Conservation (phyloP, 495 filamentous ascomycete species). For the Podospora fimiseda region DNA sequence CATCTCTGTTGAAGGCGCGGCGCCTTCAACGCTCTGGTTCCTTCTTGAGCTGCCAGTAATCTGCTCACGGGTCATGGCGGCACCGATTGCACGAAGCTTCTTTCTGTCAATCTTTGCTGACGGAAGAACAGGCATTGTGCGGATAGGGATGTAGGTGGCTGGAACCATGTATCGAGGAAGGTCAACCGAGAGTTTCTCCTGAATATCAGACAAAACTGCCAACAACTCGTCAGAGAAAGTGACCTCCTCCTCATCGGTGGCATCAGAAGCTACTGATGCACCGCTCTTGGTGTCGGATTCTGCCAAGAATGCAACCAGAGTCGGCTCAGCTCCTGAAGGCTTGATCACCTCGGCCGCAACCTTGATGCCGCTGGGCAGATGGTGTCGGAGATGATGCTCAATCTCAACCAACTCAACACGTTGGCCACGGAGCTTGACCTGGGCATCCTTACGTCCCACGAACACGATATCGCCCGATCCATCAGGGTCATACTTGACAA, state of each 20-base stretch:
- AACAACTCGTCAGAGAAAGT: slow-evolving; percentile 5
- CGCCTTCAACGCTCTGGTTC: background rate
- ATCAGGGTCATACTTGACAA: slow-evolving; percentile 47
- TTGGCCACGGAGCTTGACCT: slow-evolving; percentile 35
- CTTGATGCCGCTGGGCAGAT: slow-evolving; percentile 10
- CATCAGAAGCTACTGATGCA: background rate
- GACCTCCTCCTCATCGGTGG: slow-evolving; percentile 2
- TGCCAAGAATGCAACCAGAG: slow-evolving; percentile 25
- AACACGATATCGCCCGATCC: slow-evolving; percentile 34
- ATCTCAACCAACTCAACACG: slow-evolving; percentile 36
- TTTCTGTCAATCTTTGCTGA: slow-evolving; percentile 49
- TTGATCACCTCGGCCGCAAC: slow-evolving; percentile 36
- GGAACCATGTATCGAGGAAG: slow-evolving; percentile 53
- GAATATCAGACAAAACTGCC: slow-evolving; percentile 2
- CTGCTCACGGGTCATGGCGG: slow-evolving; percentile 14
- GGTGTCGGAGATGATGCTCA: slow-evolving; percentile 20
- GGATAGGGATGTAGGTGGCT: slow-evolving; percentile 29
- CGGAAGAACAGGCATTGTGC: slow-evolving; percentile 32
- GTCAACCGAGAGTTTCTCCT: slow-evolving; percentile 21
- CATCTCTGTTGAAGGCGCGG: background rate
- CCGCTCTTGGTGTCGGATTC: background rate
- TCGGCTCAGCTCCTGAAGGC: slow-evolving; percentile 28
- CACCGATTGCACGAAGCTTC: slow-evolving; percentile 22
- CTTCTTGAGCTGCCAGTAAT: slow-evolving; percentile 8
- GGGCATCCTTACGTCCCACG: slow-evolving; percentile 31